Base-by-base conservation (phyloP, 106 monocot species). In the Allium cepa region DNA sequence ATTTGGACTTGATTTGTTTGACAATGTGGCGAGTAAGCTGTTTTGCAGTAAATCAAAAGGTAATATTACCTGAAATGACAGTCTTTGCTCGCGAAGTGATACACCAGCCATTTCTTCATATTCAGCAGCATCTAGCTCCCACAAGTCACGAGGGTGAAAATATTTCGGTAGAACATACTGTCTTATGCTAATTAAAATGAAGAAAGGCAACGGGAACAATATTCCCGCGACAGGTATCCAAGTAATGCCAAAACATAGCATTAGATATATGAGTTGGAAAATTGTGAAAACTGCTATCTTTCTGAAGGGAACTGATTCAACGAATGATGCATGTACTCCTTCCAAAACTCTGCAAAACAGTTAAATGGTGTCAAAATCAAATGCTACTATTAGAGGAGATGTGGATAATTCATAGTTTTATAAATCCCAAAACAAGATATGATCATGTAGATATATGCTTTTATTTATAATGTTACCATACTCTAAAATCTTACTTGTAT, bases 41-140 rank as follows among this genome's bases (percentile, higher is more conserved):
- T 22, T 22, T 36, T 4, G 36, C 36, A 36, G 5, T 3, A 36
- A 36, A 36, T 4, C 36, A 36, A 36, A 36, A 36, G 36, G 36
- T 36, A 36, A 36, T 5, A 36, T 58, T 83, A 80, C 83, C 83
- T 14, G 47, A 36, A 81, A 78, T 59, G 80, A 72, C 73, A 88
- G 36, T 71, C 48, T 77, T 10, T 8, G 73, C 10, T 60, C 70
- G 0, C 72, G 60, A 8, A 62, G 76, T 70, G 77, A 80, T 15
- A 73, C 68, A 58, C 88, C 88, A 17, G 67, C 59, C 64, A 88
- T 78, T 65, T 92, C 96, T 69, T 92, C 92, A 69, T 97, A 97
- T 46, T 92, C 96, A 50, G 96, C 96, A 6, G 96, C 96, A 63
- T 97, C 96, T 60, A 97, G 68, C 64, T 92, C 96, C 62, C 76